Evolutionary conservation across 2,329 filamentous ascomycete species (phyloP).

Genomic region (Fusarium hostae): DNA sequence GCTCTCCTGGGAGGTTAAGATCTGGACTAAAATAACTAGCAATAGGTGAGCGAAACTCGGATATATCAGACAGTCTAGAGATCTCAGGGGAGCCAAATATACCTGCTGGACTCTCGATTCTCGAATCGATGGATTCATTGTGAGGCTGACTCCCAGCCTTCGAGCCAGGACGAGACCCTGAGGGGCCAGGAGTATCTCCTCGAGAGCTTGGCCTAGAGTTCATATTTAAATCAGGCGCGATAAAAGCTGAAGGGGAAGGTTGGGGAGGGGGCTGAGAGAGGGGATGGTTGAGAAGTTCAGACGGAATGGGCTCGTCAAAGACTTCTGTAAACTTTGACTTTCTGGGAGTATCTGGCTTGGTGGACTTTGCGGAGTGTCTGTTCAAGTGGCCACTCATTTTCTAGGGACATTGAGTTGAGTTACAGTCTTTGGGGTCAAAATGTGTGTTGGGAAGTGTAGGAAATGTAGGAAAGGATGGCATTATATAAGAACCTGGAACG

Average conservation of each 20-base stretch:
- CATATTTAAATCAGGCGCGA: not conserved
- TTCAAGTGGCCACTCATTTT: not conserved
- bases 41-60: not conserved
- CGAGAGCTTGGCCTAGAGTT: not conserved
- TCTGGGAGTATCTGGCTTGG: not conserved
- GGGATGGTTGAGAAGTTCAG: not conserved
- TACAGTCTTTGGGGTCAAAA: not conserved
- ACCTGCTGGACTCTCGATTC: not conserved
- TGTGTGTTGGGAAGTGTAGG: too few species aligned
- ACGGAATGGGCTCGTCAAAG: not conserved
- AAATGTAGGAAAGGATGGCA: not conserved
- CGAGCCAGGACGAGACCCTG: not conserved
- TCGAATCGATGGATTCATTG: not conserved
- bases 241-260: not conserved
- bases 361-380: not conserved
- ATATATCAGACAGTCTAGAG: not conserved
- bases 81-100: not conserved
- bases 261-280: not conserved
- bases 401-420: not conserved
- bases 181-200: not conserved
- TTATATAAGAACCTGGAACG: not conserved
- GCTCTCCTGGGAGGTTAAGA: not conserved
- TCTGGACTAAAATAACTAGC: not conserved
- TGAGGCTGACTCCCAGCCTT: not conserved
- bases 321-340: constrained; percentile 1